These are phyloP conservation scores for Volvox reticuliferus DNA, from an alignment of 139 green algal species.

Conservation along the genomic window DNA sequence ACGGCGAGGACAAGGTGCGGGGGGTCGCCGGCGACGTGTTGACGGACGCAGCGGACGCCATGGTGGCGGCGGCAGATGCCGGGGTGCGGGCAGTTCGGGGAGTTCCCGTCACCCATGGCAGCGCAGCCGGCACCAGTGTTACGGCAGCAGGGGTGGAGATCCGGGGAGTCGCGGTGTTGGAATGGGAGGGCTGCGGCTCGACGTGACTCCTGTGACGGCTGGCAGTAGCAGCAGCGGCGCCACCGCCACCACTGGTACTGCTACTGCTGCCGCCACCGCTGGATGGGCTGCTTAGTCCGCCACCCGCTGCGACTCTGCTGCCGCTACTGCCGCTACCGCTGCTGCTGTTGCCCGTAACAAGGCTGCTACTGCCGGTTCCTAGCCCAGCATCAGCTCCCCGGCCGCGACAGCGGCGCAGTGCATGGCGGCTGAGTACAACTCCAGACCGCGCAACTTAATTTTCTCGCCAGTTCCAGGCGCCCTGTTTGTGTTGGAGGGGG, in stretches of 20 bases:
- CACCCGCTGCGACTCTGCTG: background rate
- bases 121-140: too few species aligned
- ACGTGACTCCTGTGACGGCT: background rate
- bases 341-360: background rate
- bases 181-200: background rate
- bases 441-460: conserved; percentile 44
- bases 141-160: background rate
- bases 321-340: background rate
- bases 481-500: background rate
- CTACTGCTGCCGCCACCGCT: background rate
- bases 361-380: background rate
- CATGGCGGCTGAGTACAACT: conserved; percentile 41
- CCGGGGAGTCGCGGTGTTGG: background rate
- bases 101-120: background rate
- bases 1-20: background rate
- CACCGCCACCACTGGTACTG: background rate
- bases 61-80: too few species aligned
- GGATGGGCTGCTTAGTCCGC: background rate
- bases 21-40: background rate
- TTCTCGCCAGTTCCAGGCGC: conserved; percentile 41
- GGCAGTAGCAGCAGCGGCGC: background rate
- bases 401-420: conserved; percentile 40
- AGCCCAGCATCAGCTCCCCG: conserved; percentile 8
- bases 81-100: background rate
- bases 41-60: too few species aligned